Evolutionary conservation across 225 moss, liverwort and hornwort genomes (phyloP), one percentile per base, ranked within the genome.

Genomic region (Pseudisothecium myosuroides): DNA sequence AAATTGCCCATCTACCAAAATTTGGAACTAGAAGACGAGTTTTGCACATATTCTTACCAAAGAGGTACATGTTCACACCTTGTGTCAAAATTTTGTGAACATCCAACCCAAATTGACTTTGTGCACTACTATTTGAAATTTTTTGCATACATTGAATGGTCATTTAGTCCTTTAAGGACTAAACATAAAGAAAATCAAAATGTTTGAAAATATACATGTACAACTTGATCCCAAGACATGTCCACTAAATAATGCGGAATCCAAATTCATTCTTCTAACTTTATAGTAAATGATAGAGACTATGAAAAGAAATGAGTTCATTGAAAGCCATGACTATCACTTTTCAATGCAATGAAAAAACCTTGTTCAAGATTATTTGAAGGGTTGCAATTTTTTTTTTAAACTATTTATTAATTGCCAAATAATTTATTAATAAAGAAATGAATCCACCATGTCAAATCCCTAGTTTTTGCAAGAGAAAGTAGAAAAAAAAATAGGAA

Each of bases 241-340:
- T 9, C 5, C 0, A 45, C 10, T 17, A 73, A 45, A 73, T 73
- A 10, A 73, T 28, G 0, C 0, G 1, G 1, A 74, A 74, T 47
- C 16, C 5, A 41, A 71, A 71, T 71, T 3, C 71, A 71, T 71
- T 41, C 6, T 0, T 69, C 1, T 39, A 71, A 41, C 41, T 26
- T 41, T 8, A 39, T 0, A 43, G 1, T 5, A 72, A 41, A 8
- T 39, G n/a, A 1, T 2, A 3, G 5, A 9, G 1, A 47, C 29
- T 11, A 47, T 6, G 3, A 29, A 74, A 17, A 29, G 4, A 10
- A 73, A 47, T 47, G 6, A 11, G 1, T 29, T 45, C 11, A 29
- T 45, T 6, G 4, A 45, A 45, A 45, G 17, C 6, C 2, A 17
- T 5, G 10, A 27, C 10, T 24, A 22, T 22, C 1, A 39, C 39